Conservation (phyloP, 345 rosid species). For the Lumnitzera racemosa region DNA sequence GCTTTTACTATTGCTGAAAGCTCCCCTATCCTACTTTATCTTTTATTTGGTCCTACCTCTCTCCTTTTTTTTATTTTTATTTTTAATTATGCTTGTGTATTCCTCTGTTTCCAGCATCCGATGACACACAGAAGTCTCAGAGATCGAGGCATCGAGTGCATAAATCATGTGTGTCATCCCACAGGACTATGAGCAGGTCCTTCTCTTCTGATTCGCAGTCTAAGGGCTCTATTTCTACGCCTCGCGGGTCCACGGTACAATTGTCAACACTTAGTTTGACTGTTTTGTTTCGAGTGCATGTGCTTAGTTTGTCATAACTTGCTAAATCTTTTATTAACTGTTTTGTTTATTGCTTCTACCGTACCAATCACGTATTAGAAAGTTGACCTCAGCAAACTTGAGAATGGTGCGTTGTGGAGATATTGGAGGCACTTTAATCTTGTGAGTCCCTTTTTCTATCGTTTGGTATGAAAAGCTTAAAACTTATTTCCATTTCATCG, state of each 20-base stretch:
- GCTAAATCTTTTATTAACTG: neutral
- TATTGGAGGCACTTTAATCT: constrained; percentile 92
- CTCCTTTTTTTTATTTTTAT: constrained; percentile 2
- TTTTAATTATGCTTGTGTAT: constrained; percentile 15
- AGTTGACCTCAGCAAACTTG: constrained; percentile 91
- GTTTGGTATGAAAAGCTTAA: neutral
- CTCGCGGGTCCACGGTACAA: constrained; percentile 49
- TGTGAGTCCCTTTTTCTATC: constrained; percentile 33
- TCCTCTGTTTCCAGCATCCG: constrained; percentile 54
- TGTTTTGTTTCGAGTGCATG: constrained; percentile 1
- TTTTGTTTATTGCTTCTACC: neutral
- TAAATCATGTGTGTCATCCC: constrained; percentile 51
- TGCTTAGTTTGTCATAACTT: neutral
- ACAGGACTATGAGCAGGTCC: constrained; percentile 55
- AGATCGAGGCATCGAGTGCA: constrained; percentile 46
- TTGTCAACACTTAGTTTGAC: constrained; percentile 4
- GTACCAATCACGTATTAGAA: constrained; percentile 33
- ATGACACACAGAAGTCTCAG: constrained; percentile 72
- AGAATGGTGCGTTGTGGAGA: constrained; percentile 84
- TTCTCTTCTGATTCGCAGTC: constrained; percentile 61
- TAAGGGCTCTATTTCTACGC: constrained; percentile 51
- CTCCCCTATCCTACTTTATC: constrained; percentile 25
- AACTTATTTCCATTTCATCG: neutral
- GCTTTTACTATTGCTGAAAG: constrained; percentile 48
- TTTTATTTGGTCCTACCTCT: constrained; percentile 34